A percentile compares a stretch with the other conserved stretches of the same genome.
phyloP scores from a whole-genome alignment of 2,329 filamentous ascomycete genomes.

The Bipolaris oryzae region DNA sequence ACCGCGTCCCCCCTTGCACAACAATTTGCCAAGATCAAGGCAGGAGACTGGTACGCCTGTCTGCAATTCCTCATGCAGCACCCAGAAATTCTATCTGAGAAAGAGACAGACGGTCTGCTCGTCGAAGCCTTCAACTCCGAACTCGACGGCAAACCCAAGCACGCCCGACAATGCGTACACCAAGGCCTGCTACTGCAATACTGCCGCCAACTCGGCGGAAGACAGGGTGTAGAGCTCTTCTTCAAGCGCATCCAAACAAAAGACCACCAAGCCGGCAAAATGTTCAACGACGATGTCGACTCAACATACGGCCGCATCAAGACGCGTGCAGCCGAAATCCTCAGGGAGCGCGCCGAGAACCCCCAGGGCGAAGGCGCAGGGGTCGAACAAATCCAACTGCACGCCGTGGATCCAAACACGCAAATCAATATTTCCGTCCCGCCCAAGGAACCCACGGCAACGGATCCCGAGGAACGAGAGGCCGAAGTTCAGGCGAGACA shows the following conservation, averaged over 20 bases:
- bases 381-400: slow-evolving; percentile 95
- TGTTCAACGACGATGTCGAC: slow-evolving; percentile 93
- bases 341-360: slow-evolving; percentile 59
- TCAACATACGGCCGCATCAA: slow-evolving; percentile 84
- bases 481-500: slow-evolving; percentile 66
- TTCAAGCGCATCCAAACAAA: slow-evolving; percentile 94
- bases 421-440: slow-evolving; percentile 89
- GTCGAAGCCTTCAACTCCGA: slow-evolving; percentile 91
- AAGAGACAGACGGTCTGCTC: slow-evolving; percentile 87
- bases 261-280: slow-evolving; percentile 85
- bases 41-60: slow-evolving; percentile 73
- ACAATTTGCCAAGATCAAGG: slow-evolving; percentile 78
- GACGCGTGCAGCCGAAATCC: slow-evolving; percentile 75
- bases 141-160: slow-evolving; percentile 75
- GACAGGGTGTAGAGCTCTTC: slow-evolving; percentile 87
- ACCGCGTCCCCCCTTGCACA: slow-evolving; percentile 79
- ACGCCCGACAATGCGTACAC: slow-evolving; percentile 85
- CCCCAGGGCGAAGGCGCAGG: slow-evolving; percentile 61
- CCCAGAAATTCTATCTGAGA: slow-evolving; percentile 78
- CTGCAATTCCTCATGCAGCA: slow-evolving; percentile 79
- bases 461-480: slow-evolving; percentile 61
- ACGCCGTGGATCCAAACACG: slow-evolving; percentile 92
- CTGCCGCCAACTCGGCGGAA: slow-evolving; percentile 86
- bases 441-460: slow-evolving; percentile 55
- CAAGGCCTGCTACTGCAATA: slow-evolving; percentile 93